Percentiles rank a stretch among this genome's conserved stretches.
These are phyloP conservation scores for Microdochium paspali DNA, from an alignment of 2,329 filamentous ascomycete genomes.

Conservation along the genomic window DNA sequence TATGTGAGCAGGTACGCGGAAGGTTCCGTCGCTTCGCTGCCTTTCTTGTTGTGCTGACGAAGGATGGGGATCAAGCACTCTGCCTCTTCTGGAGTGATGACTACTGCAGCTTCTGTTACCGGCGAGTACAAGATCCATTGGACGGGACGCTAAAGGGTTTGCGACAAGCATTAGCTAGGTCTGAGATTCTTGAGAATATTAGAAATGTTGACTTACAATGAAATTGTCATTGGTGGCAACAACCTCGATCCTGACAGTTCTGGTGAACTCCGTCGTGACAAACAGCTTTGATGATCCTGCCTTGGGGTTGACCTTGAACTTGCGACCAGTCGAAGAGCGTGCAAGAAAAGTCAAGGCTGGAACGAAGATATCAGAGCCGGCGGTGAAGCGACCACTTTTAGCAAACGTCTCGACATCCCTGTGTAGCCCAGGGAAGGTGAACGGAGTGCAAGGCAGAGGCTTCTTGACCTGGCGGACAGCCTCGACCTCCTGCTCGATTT, in stretches of 20 bases:
- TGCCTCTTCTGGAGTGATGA: slow-evolving; percentile 55
- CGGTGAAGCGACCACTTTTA: slow-evolving; percentile 29
- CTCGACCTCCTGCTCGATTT: slow-evolving; percentile 50
- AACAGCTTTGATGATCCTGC: slow-evolving; percentile 17
- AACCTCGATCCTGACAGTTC: slow-evolving; percentile 26
- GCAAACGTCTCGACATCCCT: slow-evolving; percentile 34
- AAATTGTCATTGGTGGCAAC: slow-evolving; percentile 21
- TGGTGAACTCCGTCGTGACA: slow-evolving; percentile 35
- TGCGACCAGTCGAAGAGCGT: slow-evolving; percentile 21
- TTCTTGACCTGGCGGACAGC: slow-evolving; percentile 44
- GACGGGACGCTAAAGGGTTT: slow-evolving; percentile 29
- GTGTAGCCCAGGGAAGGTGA: slow-evolving; percentile 35
- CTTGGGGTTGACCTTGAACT: slow-evolving; percentile 16
- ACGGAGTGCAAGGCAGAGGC: slow-evolving; percentile 25
- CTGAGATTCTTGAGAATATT: no score
- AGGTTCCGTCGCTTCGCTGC: neutral
- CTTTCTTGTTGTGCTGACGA: slow-evolving; percentile 3
- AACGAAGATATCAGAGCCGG: slow-evolving; percentile 24
- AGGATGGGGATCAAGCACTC: slow-evolving; percentile 42
- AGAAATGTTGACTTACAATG: slow-evolving; percentile 13
- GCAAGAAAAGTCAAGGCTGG: slow-evolving; percentile 31
- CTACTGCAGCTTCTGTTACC: slow-evolving; percentile 33
- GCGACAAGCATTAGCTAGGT: slow-evolving; percentile 9
- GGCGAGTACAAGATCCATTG: slow-evolving; percentile 52
- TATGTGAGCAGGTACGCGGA: slow-evolving; percentile 43